Conservation (phyloP, 768 basidiomycete species). For the Leccinum longicurvipes region DNA sequence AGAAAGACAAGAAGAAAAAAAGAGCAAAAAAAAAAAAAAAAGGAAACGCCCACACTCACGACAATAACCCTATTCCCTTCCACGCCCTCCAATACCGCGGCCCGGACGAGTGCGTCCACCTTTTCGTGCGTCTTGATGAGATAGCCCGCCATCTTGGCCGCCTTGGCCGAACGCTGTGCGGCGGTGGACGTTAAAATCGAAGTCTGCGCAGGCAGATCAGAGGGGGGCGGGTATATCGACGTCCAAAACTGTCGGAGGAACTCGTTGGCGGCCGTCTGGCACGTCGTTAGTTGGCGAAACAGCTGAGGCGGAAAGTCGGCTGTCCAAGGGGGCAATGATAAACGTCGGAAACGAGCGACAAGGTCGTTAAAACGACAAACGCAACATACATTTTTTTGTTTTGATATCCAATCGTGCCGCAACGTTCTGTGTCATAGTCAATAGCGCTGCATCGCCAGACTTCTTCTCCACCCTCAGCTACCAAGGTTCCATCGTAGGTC, state of each 20-base stretch:
- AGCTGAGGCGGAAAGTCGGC: conserved; percentile 78
- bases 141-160: conserved; percentile 85
- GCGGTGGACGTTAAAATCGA: conserved; percentile 39
- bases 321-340: conserved; percentile 26
- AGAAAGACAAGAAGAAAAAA: background rate
- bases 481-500: background rate
- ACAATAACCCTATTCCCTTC: conserved; percentile 60
- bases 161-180: conserved; percentile 72
- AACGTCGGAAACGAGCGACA: background rate
- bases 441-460: conserved; percentile 63
- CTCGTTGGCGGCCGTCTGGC: conserved; percentile 92
- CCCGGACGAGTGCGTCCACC: conserved; percentile 69
- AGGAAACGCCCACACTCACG: conserved; percentile 42
- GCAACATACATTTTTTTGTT: conserved; percentile 56
- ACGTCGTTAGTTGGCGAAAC: conserved; percentile 80
- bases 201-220: conserved; percentile 50
- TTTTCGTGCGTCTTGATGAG: conserved; percentile 78
- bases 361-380: background rate
- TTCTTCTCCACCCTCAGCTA: conserved; percentile 70
- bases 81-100: conserved; percentile 57
- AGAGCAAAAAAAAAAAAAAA: conserved; percentile 3
- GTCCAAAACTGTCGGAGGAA: conserved; percentile 97
- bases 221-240: conserved; percentile 71
- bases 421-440: conserved; percentile 78
- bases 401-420: conserved; percentile 65